These are phyloP conservation scores for Nitzschia putrida DNA, from an alignment of 108 stramenopile genomes.

Conservation along the genomic window DNA sequence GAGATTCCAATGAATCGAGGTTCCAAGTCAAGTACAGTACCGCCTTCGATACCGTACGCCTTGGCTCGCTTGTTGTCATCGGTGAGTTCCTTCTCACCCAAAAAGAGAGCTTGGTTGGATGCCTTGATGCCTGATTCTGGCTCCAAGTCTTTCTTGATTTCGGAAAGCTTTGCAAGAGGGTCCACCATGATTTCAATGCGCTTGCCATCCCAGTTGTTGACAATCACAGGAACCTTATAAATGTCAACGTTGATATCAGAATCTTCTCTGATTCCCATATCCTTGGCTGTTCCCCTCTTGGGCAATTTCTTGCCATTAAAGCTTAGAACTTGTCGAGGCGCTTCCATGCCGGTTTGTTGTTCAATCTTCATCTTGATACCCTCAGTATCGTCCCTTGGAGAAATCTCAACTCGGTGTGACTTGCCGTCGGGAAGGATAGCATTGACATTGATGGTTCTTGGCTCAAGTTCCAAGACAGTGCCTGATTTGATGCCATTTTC, in stretches of 20 bases:
- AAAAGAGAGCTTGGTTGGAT: slow-evolving; percentile 21
- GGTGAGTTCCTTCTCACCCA: slow-evolving; percentile 12
- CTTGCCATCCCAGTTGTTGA: slow-evolving; percentile 23
- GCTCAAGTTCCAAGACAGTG: slow-evolving; percentile 17
- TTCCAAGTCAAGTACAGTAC: slow-evolving; percentile 14
- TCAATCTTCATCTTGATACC: slow-evolving; percentile 25
- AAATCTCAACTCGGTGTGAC: background rate
- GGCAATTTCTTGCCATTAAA: slow-evolving; percentile 19
- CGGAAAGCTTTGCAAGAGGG: slow-evolving; percentile 13
- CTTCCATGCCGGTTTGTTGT: slow-evolving; percentile 6
- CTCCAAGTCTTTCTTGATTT: slow-evolving; percentile 19
- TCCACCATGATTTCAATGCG: slow-evolving; percentile 25
- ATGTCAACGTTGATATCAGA: slow-evolving; percentile 14
- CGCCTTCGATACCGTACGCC: slow-evolving; percentile 13
- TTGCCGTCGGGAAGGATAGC: slow-evolving; percentile 20
- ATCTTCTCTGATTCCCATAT: slow-evolving; percentile 23
- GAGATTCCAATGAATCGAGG: slow-evolving; percentile 14
- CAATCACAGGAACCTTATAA: slow-evolving; percentile 21
- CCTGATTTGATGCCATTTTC: slow-evolving; percentile 26
- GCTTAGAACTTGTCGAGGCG: slow-evolving; percentile 13
- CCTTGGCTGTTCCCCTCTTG: slow-evolving; percentile 4
- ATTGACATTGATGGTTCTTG: slow-evolving; percentile 3
- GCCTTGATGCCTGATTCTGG: slow-evolving; percentile 19
- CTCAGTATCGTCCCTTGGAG: slow-evolving; percentile 8
- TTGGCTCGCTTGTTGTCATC: slow-evolving; percentile 24